Conservation (phyloP, 331 rosid species). For the Malus hybrid region DNA sequence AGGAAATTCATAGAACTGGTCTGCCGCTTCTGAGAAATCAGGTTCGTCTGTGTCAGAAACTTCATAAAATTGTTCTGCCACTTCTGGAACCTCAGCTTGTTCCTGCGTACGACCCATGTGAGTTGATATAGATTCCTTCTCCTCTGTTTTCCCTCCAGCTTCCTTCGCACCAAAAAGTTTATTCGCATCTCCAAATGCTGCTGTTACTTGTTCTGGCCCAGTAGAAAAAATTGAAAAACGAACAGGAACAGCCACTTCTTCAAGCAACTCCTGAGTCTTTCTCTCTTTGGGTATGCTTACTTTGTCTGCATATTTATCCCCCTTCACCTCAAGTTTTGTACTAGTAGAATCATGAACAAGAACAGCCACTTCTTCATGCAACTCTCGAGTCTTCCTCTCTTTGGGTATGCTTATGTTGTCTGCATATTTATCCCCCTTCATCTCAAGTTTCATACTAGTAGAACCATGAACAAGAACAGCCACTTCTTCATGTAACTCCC, state of each 20-base stretch:
- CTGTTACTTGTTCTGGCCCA: constrained; percentile 25
- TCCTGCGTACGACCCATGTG: constrained; percentile 25
- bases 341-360: neutral
- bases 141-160: constrained; percentile 22
- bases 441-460: neutral
- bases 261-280: constrained; percentile 26
- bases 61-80: constrained; percentile 34
- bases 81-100: constrained; percentile 32
- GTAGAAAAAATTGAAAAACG: constrained; percentile 32
- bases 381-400: constrained; percentile 32
- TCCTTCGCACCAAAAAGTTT: constrained; percentile 15
- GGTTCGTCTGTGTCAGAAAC: constrained; percentile 11
- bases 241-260: constrained; percentile 25
- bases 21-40: constrained; percentile 18
- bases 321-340: neutral
- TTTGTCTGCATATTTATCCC: neutral
- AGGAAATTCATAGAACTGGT: constrained; percentile 30
- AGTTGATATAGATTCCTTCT: constrained; percentile 25
- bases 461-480: neutral
- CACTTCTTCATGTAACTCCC: constrained; percentile 25
- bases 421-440: neutral
- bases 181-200: constrained; percentile 20
- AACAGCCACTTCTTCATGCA: constrained; percentile 25
- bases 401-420: constrained; percentile 8
- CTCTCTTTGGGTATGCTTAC: constrained; percentile 25